phyloP scores from a whole-genome alignment of 2,329 filamentous ascomycete species.

The Gnomoniopsis smithogilvyi region DNA sequence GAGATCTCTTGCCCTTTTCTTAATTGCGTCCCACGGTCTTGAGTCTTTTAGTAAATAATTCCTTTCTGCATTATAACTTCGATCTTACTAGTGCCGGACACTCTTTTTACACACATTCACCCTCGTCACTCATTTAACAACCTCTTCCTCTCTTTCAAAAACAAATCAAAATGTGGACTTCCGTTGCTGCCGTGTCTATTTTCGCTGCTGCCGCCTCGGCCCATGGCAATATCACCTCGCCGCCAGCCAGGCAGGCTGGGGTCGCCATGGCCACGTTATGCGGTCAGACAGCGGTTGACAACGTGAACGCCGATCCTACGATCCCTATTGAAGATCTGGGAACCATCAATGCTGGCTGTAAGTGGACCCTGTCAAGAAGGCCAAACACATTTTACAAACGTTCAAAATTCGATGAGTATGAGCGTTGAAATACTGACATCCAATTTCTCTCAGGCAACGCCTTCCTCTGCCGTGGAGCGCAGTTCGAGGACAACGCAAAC shows the following conservation, averaged over 20 bases:
- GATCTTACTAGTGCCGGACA: neutral
- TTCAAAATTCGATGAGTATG: neutral
- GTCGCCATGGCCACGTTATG: constrained; percentile 41
- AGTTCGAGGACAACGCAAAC: constrained; percentile 41
- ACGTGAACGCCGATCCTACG: constrained; percentile 32
- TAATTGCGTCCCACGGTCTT: neutral
- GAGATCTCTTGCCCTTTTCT: neutral
- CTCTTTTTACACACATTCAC: neutral
- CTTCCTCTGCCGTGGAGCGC: constrained; percentile 45
- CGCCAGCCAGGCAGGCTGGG: constrained; percentile 38
- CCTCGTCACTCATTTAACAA: neutral
- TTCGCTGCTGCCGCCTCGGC: constrained; percentile 31
- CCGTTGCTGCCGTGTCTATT: constrained; percentile 18
- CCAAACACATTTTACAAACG: neutral
- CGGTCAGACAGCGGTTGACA: constrained; percentile 37
- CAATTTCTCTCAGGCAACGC: constrained; percentile 32
- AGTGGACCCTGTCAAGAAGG: constrained; percentile 3
- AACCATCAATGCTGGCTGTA: constrained; percentile 25
- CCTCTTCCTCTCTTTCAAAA: neutral
- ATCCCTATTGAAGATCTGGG: constrained; percentile 32
- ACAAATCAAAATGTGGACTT: constrained; percentile 18
- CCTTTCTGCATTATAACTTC: neutral
- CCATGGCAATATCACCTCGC: constrained; percentile 42
- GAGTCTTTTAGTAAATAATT: too few relatives aligned
- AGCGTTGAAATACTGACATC: constrained; percentile 13